A percentile compares a stretch with the other conserved stretches of the same genome.
phyloP scores from a whole-genome alignment of 1,139 yeast species.

The Saccharomyces hybrid region DNA sequence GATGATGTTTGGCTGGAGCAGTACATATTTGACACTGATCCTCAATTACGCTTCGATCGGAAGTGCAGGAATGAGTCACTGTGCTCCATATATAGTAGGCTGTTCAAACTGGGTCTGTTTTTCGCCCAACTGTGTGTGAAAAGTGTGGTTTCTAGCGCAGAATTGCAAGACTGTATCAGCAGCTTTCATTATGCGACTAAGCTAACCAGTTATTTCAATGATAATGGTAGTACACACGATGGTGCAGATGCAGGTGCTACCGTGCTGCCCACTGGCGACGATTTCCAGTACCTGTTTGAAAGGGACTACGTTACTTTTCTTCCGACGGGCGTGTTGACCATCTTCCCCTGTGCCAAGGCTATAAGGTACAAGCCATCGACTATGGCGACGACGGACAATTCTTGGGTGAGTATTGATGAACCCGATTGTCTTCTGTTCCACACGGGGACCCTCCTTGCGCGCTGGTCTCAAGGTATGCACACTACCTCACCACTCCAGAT shows the following conservation, averaged over 20 bases:
- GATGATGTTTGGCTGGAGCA: slow-evolving; percentile 22
- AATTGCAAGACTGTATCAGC: slow-evolving; percentile 3
- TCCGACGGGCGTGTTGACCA: slow-evolving; percentile 21
- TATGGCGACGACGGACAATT: slow-evolving; percentile 18
- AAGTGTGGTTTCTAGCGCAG: slow-evolving; percentile 9
- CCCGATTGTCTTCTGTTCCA: slow-evolving; percentile 28
- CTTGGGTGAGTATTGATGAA: slow-evolving; percentile 22
- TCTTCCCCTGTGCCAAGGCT: slow-evolving; percentile 24
- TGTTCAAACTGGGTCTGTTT: slow-evolving; percentile 20
- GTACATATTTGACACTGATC: slow-evolving; percentile 21
- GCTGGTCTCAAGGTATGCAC: slow-evolving; percentile 19
- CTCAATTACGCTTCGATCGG: slow-evolving; percentile 11
- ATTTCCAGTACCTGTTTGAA: slow-evolving; percentile 17
- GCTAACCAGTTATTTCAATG: slow-evolving; percentile 16
- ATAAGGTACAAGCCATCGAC: slow-evolving; percentile 23
- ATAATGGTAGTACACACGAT: slow-evolving; percentile 5
- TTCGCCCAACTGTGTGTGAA: slow-evolving; percentile 19
- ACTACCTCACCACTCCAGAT: slow-evolving; percentile 23
- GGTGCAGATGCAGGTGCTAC: slow-evolving; percentile 2
- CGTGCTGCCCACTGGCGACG: slow-evolving; percentile 14
- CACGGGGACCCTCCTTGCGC: slow-evolving; percentile 22
- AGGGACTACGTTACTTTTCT: slow-evolving; percentile 13
- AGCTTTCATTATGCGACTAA: slow-evolving; percentile 11
- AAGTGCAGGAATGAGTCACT: slow-evolving; percentile 12
- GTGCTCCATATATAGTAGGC: slow-evolving; percentile 13